Evolutionary conservation across 768 basidiomycete species (phyloP).

Genomic region (Plicaturopsis crispa): DNA sequence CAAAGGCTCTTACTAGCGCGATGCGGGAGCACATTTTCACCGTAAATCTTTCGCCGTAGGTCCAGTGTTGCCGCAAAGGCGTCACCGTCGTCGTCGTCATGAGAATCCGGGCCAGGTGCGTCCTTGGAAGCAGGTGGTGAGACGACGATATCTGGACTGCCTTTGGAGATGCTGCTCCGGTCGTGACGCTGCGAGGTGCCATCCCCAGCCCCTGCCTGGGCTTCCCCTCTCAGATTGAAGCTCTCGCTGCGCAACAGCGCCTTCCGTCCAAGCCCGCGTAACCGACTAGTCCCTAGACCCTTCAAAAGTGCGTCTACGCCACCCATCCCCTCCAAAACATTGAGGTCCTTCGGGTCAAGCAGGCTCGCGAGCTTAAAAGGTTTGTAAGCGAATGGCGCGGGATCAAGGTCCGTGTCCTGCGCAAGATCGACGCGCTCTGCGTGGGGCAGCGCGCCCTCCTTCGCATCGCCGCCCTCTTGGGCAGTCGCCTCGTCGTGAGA

Average conservation of each 20-base stretch:
- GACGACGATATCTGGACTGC: constrained; percentile 18
- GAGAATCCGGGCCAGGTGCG: constrained; percentile 10
- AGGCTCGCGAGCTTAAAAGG: constrained; percentile 75
- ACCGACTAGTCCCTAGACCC: constrained; percentile 65
- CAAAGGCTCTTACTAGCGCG: constrained; percentile 66
- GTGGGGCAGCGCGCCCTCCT: constrained; percentile 14
- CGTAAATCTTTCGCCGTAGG: constrained; percentile 63
- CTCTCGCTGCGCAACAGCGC: constrained; percentile 4
- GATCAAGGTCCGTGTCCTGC: constrained; percentile 45
- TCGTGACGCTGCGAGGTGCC: constrained; percentile 26
- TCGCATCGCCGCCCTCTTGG: constrained; percentile 11
- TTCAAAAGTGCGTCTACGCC: constrained; percentile 59
- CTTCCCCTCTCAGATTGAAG: no score
- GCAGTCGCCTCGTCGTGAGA: background rate
- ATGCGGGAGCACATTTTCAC: constrained; percentile 65
- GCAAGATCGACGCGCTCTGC: constrained; percentile 18
- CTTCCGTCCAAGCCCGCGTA: constrained; percentile 31
- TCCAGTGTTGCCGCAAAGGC: constrained; percentile 42
- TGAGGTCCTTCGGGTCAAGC: constrained; percentile 83
- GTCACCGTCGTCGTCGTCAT: constrained; percentile 21
- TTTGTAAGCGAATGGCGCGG: constrained; percentile 65
- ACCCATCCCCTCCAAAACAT: constrained; percentile 58
- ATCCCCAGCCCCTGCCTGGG: constrained; percentile 18
- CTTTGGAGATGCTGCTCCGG: constrained; percentile 2
- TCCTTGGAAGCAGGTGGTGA: constrained; percentile 7